phyloP scores from a whole-genome alignment of 2,329 filamentous ascomycete genomes.

The Ascochyta rabiei region DNA sequence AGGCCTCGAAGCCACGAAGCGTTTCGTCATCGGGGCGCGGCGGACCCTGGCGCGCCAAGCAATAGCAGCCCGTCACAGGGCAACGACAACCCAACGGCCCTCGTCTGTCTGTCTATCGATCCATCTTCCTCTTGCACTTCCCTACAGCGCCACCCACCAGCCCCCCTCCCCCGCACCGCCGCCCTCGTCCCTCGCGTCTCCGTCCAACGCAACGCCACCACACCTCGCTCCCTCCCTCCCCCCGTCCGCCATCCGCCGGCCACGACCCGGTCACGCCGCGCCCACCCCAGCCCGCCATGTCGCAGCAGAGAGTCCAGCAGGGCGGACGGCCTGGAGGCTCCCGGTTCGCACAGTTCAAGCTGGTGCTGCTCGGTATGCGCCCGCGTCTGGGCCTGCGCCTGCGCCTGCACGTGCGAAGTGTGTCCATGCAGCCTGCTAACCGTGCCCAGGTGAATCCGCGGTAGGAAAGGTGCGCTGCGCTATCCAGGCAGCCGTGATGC shows the following conservation, averaged over 20 bases:
- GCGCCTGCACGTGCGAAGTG: conserved; percentile 6
- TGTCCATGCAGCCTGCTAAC: conserved; percentile 25
- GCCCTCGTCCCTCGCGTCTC: conserved; percentile 13
- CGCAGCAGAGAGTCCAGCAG: conserved; percentile 81
- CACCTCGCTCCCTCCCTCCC: not conserved
- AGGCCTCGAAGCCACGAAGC: conserved; percentile 6
- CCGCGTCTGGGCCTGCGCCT: too few species aligned
- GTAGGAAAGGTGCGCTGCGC: conserved; percentile 83
- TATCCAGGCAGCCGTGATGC: conserved; percentile 33
- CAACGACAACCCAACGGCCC: conserved; percentile 8
- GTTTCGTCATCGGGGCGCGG: conserved; percentile 25
- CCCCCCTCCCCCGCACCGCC: conserved; percentile 8
- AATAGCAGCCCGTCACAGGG: conserved; percentile 13
- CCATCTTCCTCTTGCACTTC: conserved; percentile 1
- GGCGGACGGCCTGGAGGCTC: conserved; percentile 66
- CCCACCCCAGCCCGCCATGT: conserved; percentile 64
- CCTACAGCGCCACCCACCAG: conserved; percentile 6
- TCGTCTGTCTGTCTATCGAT: conserved; percentile 1
- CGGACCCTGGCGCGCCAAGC: conserved; percentile 10
- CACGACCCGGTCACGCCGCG: conserved; percentile 28
- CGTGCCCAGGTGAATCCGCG: conserved; percentile 84
- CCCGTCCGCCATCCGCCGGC: conserved; percentile 3
- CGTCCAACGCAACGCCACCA: not conserved
- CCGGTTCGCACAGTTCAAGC: conserved; percentile 98
- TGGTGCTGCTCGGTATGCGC: conserved; percentile 86